A percentile compares a stretch with the other conserved stretches of the same genome.
These are phyloP conservation scores for Cladosporium halotolerans DNA, from an alignment of 2,329 filamentous ascomycete species.

Conservation along the genomic window DNA sequence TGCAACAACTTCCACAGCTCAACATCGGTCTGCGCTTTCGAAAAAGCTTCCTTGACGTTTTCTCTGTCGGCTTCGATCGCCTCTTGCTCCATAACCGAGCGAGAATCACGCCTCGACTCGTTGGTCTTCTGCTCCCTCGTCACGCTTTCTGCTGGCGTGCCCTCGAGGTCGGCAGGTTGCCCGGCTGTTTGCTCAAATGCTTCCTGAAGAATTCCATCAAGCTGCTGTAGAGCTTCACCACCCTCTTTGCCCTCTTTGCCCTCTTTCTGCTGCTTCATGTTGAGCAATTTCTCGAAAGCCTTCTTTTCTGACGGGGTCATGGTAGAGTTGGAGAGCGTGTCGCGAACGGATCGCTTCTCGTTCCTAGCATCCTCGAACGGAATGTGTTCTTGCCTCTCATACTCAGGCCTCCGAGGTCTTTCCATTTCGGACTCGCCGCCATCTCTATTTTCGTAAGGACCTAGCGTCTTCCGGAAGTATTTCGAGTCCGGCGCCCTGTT, in stretches of 20 bases:
- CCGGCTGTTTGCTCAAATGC: too few relatives aligned
- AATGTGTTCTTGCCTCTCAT: constrained; percentile 1
- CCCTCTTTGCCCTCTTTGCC: too few relatives aligned
- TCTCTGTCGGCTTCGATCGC: constrained; percentile 2
- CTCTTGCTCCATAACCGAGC: neutral
- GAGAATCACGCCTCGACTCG: neutral
- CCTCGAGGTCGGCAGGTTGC: too few relatives aligned
- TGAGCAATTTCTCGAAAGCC: constrained; percentile 8
- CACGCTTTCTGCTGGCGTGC: neutral
- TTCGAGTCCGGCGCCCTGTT: neutral
- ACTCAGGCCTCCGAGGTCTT: neutral
- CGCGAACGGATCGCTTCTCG: neutral
- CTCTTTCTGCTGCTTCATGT: neutral
- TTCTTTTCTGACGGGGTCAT: constrained; percentile 9
- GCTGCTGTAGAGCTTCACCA: too few relatives aligned
- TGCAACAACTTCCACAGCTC: constrained; percentile 9
- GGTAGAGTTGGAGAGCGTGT: neutral
- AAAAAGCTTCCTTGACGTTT: neutral
- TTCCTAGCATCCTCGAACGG: constrained; percentile 6
- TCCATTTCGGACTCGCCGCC: neutral
- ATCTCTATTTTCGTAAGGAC: neutral
- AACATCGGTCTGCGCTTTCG: constrained; percentile 3
- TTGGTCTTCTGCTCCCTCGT: neutral
- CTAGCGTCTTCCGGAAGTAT: neutral
- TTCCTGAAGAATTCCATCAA: too few relatives aligned